Percentiles rank a stretch among this genome's conserved stretches.
phyloP scores from a whole-genome alignment of 495 filamentous ascomycete species.

The Staphylotrichum tortipilum region DNA sequence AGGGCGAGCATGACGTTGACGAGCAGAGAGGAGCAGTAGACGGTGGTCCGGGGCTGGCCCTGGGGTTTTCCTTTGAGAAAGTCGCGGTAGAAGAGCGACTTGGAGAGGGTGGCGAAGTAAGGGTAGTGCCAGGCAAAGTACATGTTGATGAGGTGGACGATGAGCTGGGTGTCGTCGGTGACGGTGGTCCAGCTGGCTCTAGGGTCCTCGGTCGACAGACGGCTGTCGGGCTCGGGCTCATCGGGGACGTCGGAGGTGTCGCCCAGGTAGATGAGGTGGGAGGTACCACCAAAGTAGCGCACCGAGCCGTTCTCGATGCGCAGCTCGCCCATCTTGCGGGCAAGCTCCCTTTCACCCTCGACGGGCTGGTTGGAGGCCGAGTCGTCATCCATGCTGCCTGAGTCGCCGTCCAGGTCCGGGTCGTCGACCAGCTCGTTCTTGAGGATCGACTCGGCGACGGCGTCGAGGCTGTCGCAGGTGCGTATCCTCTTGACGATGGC shows the following conservation, averaged over 20 bases:
- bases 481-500: conserved; percentile 79
- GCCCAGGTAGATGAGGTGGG: conserved; percentile 78
- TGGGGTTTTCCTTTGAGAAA: conserved; percentile 57
- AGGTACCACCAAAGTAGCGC: conserved; percentile 90
- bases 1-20: conserved; percentile 96
- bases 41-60: conserved; percentile 37
- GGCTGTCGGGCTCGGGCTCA: conserved; percentile 44
- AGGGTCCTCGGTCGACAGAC: conserved; percentile 48
- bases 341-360: conserved; percentile 76
- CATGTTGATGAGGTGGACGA: conserved; percentile 87
- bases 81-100: conserved; percentile 77
- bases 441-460: conserved; percentile 74
- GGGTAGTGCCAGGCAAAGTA: conserved; percentile 99
- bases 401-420: conserved; percentile 23
- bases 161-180: conserved; percentile 66
- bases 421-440: conserved; percentile 32
- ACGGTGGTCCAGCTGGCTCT: conserved; percentile 81
- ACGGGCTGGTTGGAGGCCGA: conserved; percentile 36
- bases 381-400: conserved; percentile 27
- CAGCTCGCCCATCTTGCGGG: conserved; percentile 88
- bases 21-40: conserved; percentile 81
- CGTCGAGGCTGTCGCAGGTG: conserved; percentile 83
- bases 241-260: conserved; percentile 40
- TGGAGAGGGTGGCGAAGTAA: conserved; percentile 92
- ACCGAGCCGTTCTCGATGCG: conserved; percentile 80